Conservation (phyloP, 2,329 filamentous ascomycete species). For the Monilinia aucupariae region DNA sequence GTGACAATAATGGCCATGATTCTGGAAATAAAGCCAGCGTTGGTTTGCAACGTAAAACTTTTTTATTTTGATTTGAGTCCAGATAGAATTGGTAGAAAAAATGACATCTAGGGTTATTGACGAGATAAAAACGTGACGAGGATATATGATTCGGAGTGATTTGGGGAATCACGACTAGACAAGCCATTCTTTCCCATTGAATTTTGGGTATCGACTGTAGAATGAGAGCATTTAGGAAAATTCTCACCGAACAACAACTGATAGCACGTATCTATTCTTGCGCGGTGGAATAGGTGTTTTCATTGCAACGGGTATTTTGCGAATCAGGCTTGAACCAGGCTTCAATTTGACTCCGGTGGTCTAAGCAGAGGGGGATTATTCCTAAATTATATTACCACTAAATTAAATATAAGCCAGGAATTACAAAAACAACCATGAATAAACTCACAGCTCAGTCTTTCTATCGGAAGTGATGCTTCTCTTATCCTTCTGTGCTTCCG, state of each 20-base stretch:
- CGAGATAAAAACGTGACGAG: not conserved
- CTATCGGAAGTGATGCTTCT: constrained; percentile 17
- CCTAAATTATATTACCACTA: constrained; percentile 8
- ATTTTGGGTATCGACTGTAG: not conserved
- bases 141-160: not conserved
- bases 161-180: not conserved
- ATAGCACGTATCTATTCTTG: not conserved
- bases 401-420: constrained; percentile 10
- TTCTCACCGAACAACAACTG: not conserved
- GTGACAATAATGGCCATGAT: not conserved
- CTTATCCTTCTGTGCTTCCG: constrained; percentile 19
- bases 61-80: not conserved
- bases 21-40: not conserved
- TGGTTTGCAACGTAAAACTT: not conserved
- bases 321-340: too few species aligned
- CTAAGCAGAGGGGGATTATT: not conserved
- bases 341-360: not conserved
- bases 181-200: not conserved
- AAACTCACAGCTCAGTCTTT: constrained; percentile 35
- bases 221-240: not conserved
- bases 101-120: not conserved
- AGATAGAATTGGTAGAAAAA: not conserved
- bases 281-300: not conserved
- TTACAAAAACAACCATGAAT: constrained; percentile 16
- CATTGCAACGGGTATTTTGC: too few species aligned